These are phyloP conservation scores for Raffaelea ambrosiae DNA, from an alignment of 2,329 filamentous ascomycete genomes.

Conservation along the genomic window DNA sequence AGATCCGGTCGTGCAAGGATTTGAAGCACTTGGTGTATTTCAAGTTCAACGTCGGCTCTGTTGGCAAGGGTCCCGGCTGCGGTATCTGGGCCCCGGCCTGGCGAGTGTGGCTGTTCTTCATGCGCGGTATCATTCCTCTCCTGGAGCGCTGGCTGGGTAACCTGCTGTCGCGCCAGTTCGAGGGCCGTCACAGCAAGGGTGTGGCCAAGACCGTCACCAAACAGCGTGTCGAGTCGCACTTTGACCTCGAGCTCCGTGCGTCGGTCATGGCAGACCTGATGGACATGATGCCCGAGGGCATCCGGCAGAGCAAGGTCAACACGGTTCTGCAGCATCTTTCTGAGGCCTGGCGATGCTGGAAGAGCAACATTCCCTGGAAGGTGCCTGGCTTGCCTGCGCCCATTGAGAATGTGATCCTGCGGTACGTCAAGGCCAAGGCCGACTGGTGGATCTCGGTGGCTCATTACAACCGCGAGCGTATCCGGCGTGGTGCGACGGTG, in stretches of 20 bases:
- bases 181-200: conserved; percentile 96
- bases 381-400: conserved; percentile 92
- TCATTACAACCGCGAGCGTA: conserved; percentile 97
- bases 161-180: conserved; percentile 91
- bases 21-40: conserved; percentile 99
- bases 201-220: conserved; percentile 99
- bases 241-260: conserved; percentile 91
- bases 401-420: conserved; percentile 96
- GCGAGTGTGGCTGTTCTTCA: conserved; percentile 99
- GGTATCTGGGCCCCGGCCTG: conserved; percentile 99
- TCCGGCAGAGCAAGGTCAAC: conserved; percentile 99
- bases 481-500: conserved; percentile 89
- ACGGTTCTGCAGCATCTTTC: conserved; percentile 95
- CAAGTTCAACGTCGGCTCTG: conserved; percentile 92
- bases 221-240: conserved; percentile 97
- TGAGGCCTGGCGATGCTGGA: conserved; percentile 99
- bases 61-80: conserved; percentile 94
- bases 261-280: conserved; percentile 98
- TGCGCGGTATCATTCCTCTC: conserved; percentile 94
- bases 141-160: conserved; percentile 97
- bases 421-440: conserved; percentile 98
- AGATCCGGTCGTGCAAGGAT: conserved; percentile 98
- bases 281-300: conserved; percentile 99
- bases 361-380: conserved; percentile 99
- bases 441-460: conserved; percentile 99